phyloP scores from a whole-genome alignment of 1,284 basidiomycete genomes.

The Schizophyllum commune region DNA sequence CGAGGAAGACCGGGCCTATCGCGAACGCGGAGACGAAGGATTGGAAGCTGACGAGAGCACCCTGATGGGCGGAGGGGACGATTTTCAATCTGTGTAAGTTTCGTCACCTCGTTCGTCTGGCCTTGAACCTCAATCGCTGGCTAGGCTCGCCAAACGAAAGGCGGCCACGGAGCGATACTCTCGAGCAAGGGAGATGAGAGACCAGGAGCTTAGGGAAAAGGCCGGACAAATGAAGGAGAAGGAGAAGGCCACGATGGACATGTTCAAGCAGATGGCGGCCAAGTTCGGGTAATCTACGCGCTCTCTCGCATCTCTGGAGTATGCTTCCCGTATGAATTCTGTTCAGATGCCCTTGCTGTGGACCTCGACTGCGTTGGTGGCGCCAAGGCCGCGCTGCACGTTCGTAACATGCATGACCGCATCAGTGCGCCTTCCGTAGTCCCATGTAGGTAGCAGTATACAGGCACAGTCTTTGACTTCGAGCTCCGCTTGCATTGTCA shows the following conservation, averaged over 20 bases:
- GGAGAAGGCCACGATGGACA: slow-evolving; percentile 76
- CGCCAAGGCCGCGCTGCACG: no score
- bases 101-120: slow-evolving; percentile 1
- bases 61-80: slow-evolving; percentile 66
- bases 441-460: no score
- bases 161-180: slow-evolving; percentile 50
- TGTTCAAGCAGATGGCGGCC: slow-evolving; percentile 75
- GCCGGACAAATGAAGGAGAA: slow-evolving; percentile 53
- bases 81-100: slow-evolving; percentile 64
- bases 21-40: slow-evolving; percentile 67
- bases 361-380: no score
- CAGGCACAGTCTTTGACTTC: no score
- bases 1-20: slow-evolving; percentile 56
- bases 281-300: slow-evolving; percentile 47
- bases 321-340: no score
- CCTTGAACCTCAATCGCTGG: no score
- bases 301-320: no score
- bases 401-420: no score
- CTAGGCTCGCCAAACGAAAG: slow-evolving; percentile 66
- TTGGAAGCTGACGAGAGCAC: slow-evolving; percentile 61
- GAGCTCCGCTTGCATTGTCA: no score
- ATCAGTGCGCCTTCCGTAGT: no score
- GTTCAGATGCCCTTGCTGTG: no score
- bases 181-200: slow-evolving; percentile 39
- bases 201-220: slow-evolving; percentile 41